Percentiles rank a stretch among this genome's conserved stretches.
Conservation (phyloP, 768 basidiomycete species). For the Tephrocybe rancida region DNA sequence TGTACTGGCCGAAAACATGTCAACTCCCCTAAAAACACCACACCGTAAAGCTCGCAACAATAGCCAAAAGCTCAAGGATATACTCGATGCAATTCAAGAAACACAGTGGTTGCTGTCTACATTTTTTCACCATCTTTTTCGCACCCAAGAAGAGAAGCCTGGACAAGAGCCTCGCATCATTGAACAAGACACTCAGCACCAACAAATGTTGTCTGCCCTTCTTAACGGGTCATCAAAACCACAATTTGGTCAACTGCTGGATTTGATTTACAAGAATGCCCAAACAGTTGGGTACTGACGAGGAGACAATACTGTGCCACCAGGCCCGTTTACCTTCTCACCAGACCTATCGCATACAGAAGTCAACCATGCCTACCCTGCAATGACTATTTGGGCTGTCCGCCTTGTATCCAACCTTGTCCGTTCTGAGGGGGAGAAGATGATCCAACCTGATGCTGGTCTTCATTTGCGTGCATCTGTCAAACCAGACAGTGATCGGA, state of each 20-base stretch:
- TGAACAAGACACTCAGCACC: not conserved
- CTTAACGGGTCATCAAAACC: not conserved
- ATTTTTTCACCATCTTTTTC: conserved; percentile 3
- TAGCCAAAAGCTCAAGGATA: too few species aligned
- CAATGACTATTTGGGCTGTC: conserved; percentile 16
- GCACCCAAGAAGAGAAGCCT: not conserved
- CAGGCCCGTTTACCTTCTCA: not conserved
- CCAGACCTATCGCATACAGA: not conserved
- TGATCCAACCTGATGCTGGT: conserved; percentile 6
- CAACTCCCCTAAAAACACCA: too few species aligned
- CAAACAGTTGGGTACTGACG: not conserved
- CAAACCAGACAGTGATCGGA: conserved; percentile 1
- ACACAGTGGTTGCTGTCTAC: too few species aligned
- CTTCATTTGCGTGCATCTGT: conserved; percentile 12
- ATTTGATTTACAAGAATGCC: conserved; percentile 1
- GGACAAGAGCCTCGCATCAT: not conserved
- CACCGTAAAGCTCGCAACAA: too few species aligned
- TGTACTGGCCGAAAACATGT: not conserved
- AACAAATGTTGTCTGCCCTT: not conserved
- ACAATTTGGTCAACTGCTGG: not conserved
- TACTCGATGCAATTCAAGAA: too few species aligned
- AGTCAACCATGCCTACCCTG: not conserved
- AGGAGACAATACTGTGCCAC: not conserved
- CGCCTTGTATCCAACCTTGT: conserved; percentile 6
- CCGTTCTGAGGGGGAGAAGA: conserved; percentile 2